Percentiles rank a stretch among this genome's conserved stretches.
Evolutionary conservation across 2,329 filamentous ascomycete species (phyloP).

Genomic region (Penicillium sp.): DNA sequence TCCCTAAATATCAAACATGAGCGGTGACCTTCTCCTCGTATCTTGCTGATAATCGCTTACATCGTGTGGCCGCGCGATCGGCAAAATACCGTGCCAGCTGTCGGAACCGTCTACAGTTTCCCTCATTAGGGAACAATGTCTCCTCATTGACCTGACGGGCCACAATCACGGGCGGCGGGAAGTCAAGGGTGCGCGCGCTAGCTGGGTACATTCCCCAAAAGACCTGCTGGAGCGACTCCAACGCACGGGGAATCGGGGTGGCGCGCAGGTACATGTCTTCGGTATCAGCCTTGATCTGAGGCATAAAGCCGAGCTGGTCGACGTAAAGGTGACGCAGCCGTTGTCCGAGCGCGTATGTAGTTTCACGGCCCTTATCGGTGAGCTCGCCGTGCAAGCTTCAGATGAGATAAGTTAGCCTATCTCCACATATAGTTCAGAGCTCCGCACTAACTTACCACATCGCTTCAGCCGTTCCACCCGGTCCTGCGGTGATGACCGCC

Average conservation of each 20-base stretch:
- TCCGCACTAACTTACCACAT: slow-evolving; percentile 65
- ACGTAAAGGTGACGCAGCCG: slow-evolving; percentile 72
- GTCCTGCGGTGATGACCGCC: slow-evolving; percentile 68
- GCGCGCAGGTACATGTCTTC: slow-evolving; percentile 70
- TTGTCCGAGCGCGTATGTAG: slow-evolving; percentile 66
- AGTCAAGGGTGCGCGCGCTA: slow-evolving; percentile 49
- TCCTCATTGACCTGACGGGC: slow-evolving; percentile 66
- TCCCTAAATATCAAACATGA: slow-evolving; percentile 47
- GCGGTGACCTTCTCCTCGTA: not conserved
- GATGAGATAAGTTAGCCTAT: slow-evolving; percentile 13
- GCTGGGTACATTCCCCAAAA: slow-evolving; percentile 73
- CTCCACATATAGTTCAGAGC: not conserved
- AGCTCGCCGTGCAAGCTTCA: slow-evolving; percentile 60
- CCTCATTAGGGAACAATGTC: slow-evolving; percentile 77
- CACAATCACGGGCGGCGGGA: slow-evolving; percentile 65
- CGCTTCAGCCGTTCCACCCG: slow-evolving; percentile 68
- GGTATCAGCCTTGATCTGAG: slow-evolving; percentile 53
- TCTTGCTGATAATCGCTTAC: slow-evolving; percentile 38
- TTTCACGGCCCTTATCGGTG: slow-evolving; percentile 71
- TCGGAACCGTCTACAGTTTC: slow-evolving; percentile 69
- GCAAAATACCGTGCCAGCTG: slow-evolving; percentile 69
- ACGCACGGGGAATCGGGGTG: slow-evolving; percentile 70
- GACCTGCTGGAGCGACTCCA: slow-evolving; percentile 74
- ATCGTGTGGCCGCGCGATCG: slow-evolving; percentile 66
- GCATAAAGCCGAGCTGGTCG: slow-evolving; percentile 71